Evolutionary conservation across 495 filamentous ascomycete genomes (phyloP).

Genomic region (Penicillium ochrochloron): DNA sequence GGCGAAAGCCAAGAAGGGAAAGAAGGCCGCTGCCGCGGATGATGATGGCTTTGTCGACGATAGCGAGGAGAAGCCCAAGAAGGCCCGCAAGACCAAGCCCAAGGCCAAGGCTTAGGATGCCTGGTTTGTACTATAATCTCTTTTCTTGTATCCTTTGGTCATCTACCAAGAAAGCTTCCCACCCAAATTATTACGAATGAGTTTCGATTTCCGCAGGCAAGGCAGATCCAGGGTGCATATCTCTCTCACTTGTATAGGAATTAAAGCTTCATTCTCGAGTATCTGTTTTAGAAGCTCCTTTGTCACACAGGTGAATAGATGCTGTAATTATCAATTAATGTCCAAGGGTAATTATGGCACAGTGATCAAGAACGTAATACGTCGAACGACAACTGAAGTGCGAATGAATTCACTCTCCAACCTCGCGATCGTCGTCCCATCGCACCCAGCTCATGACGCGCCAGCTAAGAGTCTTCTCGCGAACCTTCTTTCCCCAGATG

Average conservation of each 20-base stretch:
- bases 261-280: neutral
- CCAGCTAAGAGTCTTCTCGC: slow-evolving; percentile 53
- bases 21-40: slow-evolving; percentile 51
- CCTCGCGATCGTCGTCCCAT: slow-evolving; percentile 54
- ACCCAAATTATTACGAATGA: neutral
- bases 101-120: slow-evolving; percentile 44
- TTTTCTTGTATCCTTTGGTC: neutral
- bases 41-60: slow-evolving; percentile 47
- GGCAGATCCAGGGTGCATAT: neutral
- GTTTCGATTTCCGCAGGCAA: neutral
- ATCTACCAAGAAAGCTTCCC: neutral
- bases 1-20: slow-evolving; percentile 58
- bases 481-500: slow-evolving; percentile 52
- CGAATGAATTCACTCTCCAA: slow-evolving; percentile 44
- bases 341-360: neutral
- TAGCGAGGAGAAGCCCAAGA: slow-evolving; percentile 59
- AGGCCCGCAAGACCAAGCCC: slow-evolving; percentile 48
- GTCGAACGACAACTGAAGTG: neutral
- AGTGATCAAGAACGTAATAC: neutral
- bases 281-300: neutral
- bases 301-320: neutral
- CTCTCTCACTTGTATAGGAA: neutral
- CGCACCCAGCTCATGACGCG: slow-evolving; percentile 48
- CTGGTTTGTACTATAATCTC: slow-evolving; percentile 19
- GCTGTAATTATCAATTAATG: neutral